Percentiles rank a stretch among this genome's conserved stretches.
phyloP scores from a whole-genome alignment of 352 stramenopile species.

The Phytophthora chlamydospora region DNA sequence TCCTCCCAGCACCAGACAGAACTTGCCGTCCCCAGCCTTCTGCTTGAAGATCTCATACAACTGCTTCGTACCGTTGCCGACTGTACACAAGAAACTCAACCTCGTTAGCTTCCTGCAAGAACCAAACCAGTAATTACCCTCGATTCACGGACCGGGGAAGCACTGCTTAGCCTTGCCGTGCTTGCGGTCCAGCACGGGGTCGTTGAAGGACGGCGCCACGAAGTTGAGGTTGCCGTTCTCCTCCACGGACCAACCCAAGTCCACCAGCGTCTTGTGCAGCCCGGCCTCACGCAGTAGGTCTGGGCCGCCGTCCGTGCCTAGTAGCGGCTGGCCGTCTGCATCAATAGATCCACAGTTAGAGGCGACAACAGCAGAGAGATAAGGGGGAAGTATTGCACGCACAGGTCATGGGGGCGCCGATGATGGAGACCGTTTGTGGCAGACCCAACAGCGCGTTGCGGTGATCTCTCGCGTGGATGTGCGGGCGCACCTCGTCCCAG shows the following conservation, averaged over 20 bases:
- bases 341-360: too few species aligned
- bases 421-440: constrained; percentile 79
- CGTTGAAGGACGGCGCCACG: constrained; percentile 46
- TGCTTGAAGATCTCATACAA: constrained; percentile 87
- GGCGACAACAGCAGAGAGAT: not conserved
- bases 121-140: not conserved
- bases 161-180: constrained; percentile 81
- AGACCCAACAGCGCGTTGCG: constrained; percentile 57
- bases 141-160: constrained; percentile 53
- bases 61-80: constrained; percentile 88
- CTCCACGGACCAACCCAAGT: constrained; percentile 86
- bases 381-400: constrained; percentile 16
- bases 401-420: constrained; percentile 91
- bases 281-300: constrained; percentile 79
- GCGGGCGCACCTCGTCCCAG: constrained; percentile 71
- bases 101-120: not conserved
- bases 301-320: constrained; percentile 79
- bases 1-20: constrained; percentile 95
- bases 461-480: constrained; percentile 61
- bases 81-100: constrained; percentile 26
- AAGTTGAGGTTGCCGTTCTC: constrained; percentile 87
- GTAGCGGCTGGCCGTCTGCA: constrained; percentile 79
- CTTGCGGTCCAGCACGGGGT: constrained; percentile 69
- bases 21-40: constrained; percentile 90
- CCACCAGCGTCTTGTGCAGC: constrained; percentile 79